Conservation (phyloP, 2,329 filamentous ascomycete species). For the Berkeleyomyces rouxiae region DNA sequence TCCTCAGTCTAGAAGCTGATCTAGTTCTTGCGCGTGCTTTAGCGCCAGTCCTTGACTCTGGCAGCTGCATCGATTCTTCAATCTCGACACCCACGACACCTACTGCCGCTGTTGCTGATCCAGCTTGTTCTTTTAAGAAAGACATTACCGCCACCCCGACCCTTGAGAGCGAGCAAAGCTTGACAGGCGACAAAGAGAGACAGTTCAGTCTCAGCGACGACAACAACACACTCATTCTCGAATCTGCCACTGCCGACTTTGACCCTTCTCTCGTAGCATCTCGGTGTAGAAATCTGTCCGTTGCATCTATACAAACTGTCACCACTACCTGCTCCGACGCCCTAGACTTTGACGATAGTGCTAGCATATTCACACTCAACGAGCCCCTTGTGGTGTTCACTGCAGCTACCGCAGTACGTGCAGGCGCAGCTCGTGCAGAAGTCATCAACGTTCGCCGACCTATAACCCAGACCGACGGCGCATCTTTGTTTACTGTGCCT, state of each 20-base stretch:
- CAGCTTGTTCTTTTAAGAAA: neutral
- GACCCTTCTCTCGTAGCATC: conserved; percentile 1
- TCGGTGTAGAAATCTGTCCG: neutral
- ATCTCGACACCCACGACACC: neutral
- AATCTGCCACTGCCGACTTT: neutral
- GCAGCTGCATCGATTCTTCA: neutral
- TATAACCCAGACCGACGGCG: neutral
- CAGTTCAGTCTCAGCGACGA: neutral
- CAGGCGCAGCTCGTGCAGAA: conserved; percentile 8
- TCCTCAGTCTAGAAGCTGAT: neutral
- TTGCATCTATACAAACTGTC: neutral
- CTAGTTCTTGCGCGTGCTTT: neutral
- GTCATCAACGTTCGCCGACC: conserved; percentile 11
- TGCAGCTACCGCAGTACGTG: conserved; percentile 8
- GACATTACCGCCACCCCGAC: no score
- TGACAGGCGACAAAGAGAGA: neutral
- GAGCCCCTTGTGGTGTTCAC: conserved; percentile 6
- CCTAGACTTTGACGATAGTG: conserved; percentile 1
- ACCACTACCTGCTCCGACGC: neutral
- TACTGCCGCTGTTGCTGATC: neutral
- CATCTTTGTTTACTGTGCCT: neutral
- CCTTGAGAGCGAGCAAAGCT: neutral
- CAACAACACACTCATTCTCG: neutral
- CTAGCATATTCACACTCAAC: conserved; percentile 5
- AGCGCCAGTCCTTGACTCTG: neutral